Evolutionary conservation across 495 filamentous ascomycete species (phyloP).

Genomic region (Paragyromitra xinjiangensis): DNA sequence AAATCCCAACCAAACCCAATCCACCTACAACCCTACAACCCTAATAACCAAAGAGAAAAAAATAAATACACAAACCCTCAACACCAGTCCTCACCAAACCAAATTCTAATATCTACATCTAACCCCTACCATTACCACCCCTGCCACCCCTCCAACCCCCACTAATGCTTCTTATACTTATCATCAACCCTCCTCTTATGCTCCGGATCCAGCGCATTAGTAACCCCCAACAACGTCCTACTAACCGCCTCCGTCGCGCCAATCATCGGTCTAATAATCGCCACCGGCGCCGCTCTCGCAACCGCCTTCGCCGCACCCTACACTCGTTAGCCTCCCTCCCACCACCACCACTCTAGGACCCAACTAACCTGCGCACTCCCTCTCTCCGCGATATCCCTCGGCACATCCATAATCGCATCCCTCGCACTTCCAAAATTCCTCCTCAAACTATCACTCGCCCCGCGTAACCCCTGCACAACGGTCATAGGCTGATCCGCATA

Average conservation of each 20-base stretch:
- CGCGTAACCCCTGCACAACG: slow-evolving; percentile 79
- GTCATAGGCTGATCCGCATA: slow-evolving; percentile 94
- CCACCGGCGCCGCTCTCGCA: slow-evolving; percentile 81
- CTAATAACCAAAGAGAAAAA: too few relatives aligned
- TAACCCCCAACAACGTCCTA: slow-evolving; percentile 89
- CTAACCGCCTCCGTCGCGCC: slow-evolving; percentile 90
- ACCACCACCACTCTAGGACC: not conserved
- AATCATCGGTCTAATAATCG: slow-evolving; percentile 88
- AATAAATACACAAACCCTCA: not conserved
- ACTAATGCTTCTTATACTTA: slow-evolving; percentile 57
- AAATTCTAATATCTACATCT: too few relatives aligned
- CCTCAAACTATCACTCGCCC: slow-evolving; percentile 81
- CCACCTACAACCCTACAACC: not conserved
- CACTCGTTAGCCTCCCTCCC: not conserved
- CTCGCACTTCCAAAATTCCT: slow-evolving; percentile 83
- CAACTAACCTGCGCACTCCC: slow-evolving; percentile 69
- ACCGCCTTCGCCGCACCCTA: slow-evolving; percentile 80
- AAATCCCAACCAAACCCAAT: not conserved
- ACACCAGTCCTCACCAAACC: too few relatives aligned
- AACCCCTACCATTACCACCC: not conserved
- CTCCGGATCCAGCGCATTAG: slow-evolving; percentile 86
- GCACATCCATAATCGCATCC: slow-evolving; percentile 94
- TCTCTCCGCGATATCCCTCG: slow-evolving; percentile 88
- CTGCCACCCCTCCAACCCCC: too few relatives aligned
- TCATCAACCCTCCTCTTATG: slow-evolving; percentile 86